Evolutionary conservation across 768 basidiomycete genomes (phyloP), one percentile per base, ranked within the genome.

Genomic region (Kwoniella sp.): DNA sequence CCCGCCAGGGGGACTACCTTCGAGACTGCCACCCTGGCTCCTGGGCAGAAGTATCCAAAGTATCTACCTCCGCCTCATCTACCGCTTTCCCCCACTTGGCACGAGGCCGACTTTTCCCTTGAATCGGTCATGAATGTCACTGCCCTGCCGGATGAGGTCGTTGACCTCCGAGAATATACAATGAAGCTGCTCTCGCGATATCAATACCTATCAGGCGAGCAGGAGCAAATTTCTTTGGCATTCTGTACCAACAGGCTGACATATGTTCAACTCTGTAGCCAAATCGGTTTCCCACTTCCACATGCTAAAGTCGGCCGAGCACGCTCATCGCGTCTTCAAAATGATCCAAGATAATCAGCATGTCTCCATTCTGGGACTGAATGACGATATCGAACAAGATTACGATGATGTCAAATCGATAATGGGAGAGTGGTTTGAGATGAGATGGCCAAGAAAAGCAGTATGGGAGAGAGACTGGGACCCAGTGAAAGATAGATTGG

Each of bases 181-280:
- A 76, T 76, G 76, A 74, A 72, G 57, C 63, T 79, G 34, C 58
- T 79, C 3, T 77, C 75, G 22, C n/a, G 78, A 37, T 79, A 77
- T 61, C 63, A 71, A 30, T 79, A 79, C 63, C 53, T 76, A 20
- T 75, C 73, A 3, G 77, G 73, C 72, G 38, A 66, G 74, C 58
- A 41, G 4, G 5, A 50, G n/a, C 28, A 56, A 11, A 26, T 67
- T 15, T 64, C 69, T 1, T 56, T 74, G 7, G 5, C 34, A 5
- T 5, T 37, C 5, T 5, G 34, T 37, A 5, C 34, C 7, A 37
- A 5, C 62, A 30, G 15, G 41, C 53, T 55, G 51, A 63, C 22
- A 34, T 22, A 17, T 22, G 9, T 28, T 50, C 55, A 50, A 56
- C 1, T 28, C 20, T 28, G 26, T 41, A 68, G 62, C 63, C 23